Base-by-base conservation (phyloP, 805 yeast genomes). In the Gaillardinia entomophila region DNA sequence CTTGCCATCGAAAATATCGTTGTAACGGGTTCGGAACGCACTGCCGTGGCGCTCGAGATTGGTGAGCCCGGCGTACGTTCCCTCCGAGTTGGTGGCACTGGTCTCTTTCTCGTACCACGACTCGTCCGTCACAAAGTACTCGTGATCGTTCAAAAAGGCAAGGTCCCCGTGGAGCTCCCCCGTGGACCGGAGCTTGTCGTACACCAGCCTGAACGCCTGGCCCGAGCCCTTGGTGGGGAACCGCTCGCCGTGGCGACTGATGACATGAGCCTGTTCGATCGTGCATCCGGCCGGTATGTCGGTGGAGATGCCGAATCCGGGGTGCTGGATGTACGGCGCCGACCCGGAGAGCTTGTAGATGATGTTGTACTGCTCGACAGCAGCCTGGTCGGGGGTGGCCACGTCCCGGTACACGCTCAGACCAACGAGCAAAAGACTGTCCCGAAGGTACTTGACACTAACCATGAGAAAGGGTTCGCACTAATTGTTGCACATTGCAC, bases 181-280 rank as follows among this genome's bases (percentile, higher is more conserved):
- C 22, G 45, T 47, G 46, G 32, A 24, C 28, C 50, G 42, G 31
- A 65, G 46, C 36, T 56, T 55, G 10, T 38, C 26, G 41, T 44
- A 38, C 17, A 61, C 37, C 7, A 47, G 46, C 37, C 62, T 60
- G 25, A 51, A 49, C 7, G 27, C 16, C 26, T 42, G 12, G 3
- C 39, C 39, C 26, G 26, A 31, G 11, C 31, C 32, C 20, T 8
- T 8, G 2, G 82, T 71, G 3, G 86, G 87, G 48, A 66, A 82
- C 42, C 95, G 64, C 53, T 84, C 92, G 14, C 90, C 94, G 49
- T 86, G 94, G 48, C 95, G 71, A 43, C 79, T 77, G 32, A 82
- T 57, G 15, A 82, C 57, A 43, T 81, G 87, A 7, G 82, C 85
- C 53, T 82, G 90, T 43, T 74, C 75, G 34, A 79, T 62, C 4